phyloP scores from a whole-genome alignment of 2,329 filamentous ascomycete genomes.

The Mariannaea elegans region DNA sequence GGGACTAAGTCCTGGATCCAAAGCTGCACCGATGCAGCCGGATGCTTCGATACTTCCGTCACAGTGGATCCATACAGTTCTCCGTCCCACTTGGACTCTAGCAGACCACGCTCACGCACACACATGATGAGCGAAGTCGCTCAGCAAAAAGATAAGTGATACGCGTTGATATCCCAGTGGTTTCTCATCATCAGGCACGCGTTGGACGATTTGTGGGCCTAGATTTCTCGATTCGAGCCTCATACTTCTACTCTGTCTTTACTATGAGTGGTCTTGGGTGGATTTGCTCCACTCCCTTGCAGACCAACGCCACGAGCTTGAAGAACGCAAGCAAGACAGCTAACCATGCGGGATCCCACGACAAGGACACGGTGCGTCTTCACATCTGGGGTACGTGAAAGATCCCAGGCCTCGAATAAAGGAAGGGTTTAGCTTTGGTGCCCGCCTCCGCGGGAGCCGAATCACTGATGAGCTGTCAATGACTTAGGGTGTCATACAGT shows the following conservation, averaged over 20 bases:
- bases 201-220: background rate
- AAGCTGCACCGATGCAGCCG: slow-evolving; percentile 36
- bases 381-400: slow-evolving; percentile 19
- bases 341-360: slow-evolving; percentile 25
- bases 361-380: slow-evolving; percentile 17
- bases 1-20: slow-evolving; percentile 27
- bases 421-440: slow-evolving; percentile 1
- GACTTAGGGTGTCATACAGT: background rate
- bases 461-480: background rate
- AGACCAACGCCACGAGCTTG: slow-evolving; percentile 23
- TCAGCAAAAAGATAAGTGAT: slow-evolving; percentile 1
- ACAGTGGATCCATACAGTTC: slow-evolving; percentile 28
- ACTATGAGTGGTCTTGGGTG: slow-evolving; percentile 23
- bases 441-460: slow-evolving; percentile 8
- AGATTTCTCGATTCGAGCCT: background rate
- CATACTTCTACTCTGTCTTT: slow-evolving; percentile 19
- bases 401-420: slow-evolving; percentile 7
- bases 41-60: slow-evolving; percentile 37
- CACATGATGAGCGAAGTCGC: slow-evolving; percentile 8
- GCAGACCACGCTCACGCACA: slow-evolving; percentile 15
- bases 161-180: slow-evolving; percentile 16
- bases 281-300: slow-evolving; percentile 33
- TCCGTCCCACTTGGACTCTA: slow-evolving; percentile 31
- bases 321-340: slow-evolving; percentile 30
- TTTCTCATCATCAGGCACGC: slow-evolving; percentile 5